Base-by-base conservation (phyloP, 106 monocot species). In the Acorus gramineus region DNA sequence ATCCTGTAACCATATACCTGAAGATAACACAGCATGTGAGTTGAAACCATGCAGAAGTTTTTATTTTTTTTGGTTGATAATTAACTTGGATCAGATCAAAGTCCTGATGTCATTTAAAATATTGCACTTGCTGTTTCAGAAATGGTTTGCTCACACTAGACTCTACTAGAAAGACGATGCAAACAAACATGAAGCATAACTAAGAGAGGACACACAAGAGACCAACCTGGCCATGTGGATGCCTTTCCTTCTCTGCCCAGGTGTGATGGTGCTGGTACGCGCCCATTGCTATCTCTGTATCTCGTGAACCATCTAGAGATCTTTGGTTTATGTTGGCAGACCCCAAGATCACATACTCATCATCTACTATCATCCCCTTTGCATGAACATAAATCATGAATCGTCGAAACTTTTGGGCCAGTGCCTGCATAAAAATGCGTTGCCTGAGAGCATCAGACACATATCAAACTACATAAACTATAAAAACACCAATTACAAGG, bases 301-400 rank as follows among this genome's bases (percentile, higher is more conserved):
- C 92, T 69, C 92, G 79, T 12, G 82, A 78, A 42, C 87, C 87
- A 62, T 82, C 55, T 6, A 92, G 50, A 55, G 92, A 92, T 66
- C 92, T 81, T 73, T 92, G 87, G 28, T 92, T 92, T 57, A 87
- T 87, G 70, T 92, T 92, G 3, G 92, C 92, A 61, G 92, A 92
- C 11, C 87, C 92, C 68, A 92, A 2, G 55, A 92, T 84, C 43
- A 92, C 76, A 69, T 84, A 92, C 52, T 92, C 92, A 61, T 92
- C 92, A 56, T 92, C 92, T 4, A 92, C 87, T 11, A 87, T 80
- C 92, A 92, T 92, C 49, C 87, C 92, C 50, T 92, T 92, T 9
- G 84, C 84, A 66, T 87, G 92, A 59, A 92, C 92, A 64, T 92
- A 92, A 49, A 87, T 85, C 92, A 92, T 92, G 74, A 92, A 92